Conservation (phyloP, 2,329 filamentous ascomycete species). For the Aureobasidium sp. region DNA sequence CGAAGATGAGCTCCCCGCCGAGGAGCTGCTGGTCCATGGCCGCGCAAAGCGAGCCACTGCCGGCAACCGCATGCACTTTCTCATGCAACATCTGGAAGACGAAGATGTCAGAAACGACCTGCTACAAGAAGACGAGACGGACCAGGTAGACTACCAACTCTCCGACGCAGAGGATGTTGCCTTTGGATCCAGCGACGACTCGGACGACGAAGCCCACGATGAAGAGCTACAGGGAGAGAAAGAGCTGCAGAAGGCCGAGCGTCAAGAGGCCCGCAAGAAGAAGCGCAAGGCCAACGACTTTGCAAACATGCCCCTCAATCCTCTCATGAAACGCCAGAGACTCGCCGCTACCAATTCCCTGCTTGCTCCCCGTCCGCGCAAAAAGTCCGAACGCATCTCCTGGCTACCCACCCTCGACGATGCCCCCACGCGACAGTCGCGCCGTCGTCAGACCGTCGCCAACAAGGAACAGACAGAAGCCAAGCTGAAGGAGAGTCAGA, state of each 20-base stretch:
- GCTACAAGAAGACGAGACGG: slow-evolving; percentile 44
- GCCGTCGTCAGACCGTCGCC: slow-evolving; percentile 52
- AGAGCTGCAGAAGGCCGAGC: slow-evolving; percentile 70
- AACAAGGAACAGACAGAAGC: slow-evolving; percentile 51
- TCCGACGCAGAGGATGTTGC: slow-evolving; percentile 59
- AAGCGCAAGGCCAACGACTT: slow-evolving; percentile 62
- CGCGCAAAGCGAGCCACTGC: slow-evolving; percentile 72
- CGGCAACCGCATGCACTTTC: slow-evolving; percentile 71
- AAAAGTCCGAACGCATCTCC: slow-evolving; percentile 63
- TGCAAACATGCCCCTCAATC: slow-evolving; percentile 40
- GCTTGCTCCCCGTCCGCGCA: slow-evolving; percentile 31
- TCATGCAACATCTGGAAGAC: slow-evolving; percentile 53
- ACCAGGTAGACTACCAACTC: slow-evolving; percentile 44
- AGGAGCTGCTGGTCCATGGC: slow-evolving; percentile 50
- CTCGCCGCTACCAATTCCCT: slow-evolving; percentile 36
- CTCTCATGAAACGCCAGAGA: slow-evolving; percentile 60
- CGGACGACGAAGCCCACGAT: slow-evolving; percentile 55
- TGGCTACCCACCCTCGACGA: slow-evolving; percentile 59
- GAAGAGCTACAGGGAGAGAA: slow-evolving; percentile 81
- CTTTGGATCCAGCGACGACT: slow-evolving; percentile 77
- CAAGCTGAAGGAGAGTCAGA: slow-evolving; percentile 66
- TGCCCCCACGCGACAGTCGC: slow-evolving; percentile 53
- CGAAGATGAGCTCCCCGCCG: background rate
- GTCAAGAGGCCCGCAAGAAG: slow-evolving; percentile 67
- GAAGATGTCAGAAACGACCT: slow-evolving; percentile 33